Conservation (phyloP, 1,284 basidiomycete species). For the Naganishia liquefaciens region DNA sequence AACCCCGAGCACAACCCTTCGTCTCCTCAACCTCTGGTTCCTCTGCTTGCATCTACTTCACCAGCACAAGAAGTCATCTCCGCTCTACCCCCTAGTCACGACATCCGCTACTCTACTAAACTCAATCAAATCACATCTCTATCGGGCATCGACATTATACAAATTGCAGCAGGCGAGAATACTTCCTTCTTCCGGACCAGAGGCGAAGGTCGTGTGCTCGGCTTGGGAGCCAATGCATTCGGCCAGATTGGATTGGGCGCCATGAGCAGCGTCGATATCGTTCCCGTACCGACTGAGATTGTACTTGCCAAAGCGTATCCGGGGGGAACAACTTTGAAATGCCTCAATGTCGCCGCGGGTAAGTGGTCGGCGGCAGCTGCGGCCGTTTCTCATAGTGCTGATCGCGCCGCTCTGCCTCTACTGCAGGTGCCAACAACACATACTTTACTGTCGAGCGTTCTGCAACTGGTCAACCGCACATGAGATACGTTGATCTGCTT, state of each 20-base stretch:
- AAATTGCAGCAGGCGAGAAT: constrained; percentile 72
- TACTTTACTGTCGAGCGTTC: constrained; percentile 72
- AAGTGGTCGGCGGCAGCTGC: constrained; percentile 1
- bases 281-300: constrained; percentile 83
- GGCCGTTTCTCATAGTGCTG: constrained; percentile 33
- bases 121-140: constrained; percentile 81
- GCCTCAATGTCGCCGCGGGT: constrained; percentile 68
- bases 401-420: constrained; percentile 17
- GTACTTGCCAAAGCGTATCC: constrained; percentile 62
- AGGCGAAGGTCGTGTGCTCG: constrained; percentile 73
- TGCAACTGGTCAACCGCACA: constrained; percentile 36
- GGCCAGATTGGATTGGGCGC: constrained; percentile 82
- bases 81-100: constrained; percentile 53
- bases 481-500: constrained; percentile 66
- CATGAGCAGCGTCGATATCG: constrained; percentile 66
- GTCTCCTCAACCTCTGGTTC: constrained; percentile 40
- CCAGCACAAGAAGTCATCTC: constrained; percentile 31
- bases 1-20: constrained; percentile 42
- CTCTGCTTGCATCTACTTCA: constrained; percentile 42
- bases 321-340: constrained; percentile 62
- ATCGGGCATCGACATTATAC: constrained; percentile 63
- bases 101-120: constrained; percentile 69
- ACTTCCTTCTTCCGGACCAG: constrained; percentile 71
- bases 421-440: constrained; percentile 69
- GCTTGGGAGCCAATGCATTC: constrained; percentile 82